These are phyloP conservation scores for Fusarium chlamydosporum DNA, from an alignment of 2,329 filamentous ascomycete species.

Conservation along the genomic window DNA sequence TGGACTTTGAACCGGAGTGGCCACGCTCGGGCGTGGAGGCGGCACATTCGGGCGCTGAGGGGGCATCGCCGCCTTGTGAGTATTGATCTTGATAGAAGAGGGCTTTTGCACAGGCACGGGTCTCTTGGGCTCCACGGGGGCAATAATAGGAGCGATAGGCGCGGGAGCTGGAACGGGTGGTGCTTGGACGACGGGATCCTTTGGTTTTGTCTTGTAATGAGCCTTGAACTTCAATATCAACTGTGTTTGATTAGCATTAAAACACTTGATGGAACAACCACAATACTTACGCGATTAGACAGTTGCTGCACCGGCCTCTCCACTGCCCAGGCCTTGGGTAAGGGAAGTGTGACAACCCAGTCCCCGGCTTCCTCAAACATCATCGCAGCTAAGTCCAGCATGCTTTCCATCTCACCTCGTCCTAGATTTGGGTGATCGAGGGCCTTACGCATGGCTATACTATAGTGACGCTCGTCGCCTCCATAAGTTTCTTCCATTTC, in stretches of 20 bases:
- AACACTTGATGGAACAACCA: neutral
- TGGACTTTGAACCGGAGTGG: constrained; percentile 22
- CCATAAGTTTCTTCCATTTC: constrained; percentile 62
- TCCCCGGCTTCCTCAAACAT: constrained; percentile 63
- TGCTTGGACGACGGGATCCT: constrained; percentile 46
- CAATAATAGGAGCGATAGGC: constrained; percentile 24
- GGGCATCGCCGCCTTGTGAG: constrained; percentile 47
- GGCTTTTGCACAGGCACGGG: constrained; percentile 50
- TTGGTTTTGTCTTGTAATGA: constrained; percentile 57
- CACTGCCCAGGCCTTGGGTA: constrained; percentile 60
- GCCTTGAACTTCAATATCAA: constrained; percentile 58
- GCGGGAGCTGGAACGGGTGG: constrained; percentile 32
- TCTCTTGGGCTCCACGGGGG: constrained; percentile 49
- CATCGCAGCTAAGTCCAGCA: constrained; percentile 62
- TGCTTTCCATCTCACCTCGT: constrained; percentile 59
- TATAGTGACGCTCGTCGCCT: constrained; percentile 57
- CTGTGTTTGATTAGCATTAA: constrained; percentile 49
- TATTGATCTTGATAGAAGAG: constrained; percentile 60
- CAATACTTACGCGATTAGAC: constrained; percentile 55
- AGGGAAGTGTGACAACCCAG: constrained; percentile 59
- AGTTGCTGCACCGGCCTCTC: constrained; percentile 55
- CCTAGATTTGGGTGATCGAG: constrained; percentile 58
- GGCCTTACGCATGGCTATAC: constrained; percentile 61
- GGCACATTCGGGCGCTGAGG: constrained; percentile 9
- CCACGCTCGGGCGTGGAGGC: constrained; percentile 38